These are phyloP conservation scores for Aspergillus panamensis DNA, from an alignment of 495 filamentous ascomycete species.

Conservation along the genomic window DNA sequence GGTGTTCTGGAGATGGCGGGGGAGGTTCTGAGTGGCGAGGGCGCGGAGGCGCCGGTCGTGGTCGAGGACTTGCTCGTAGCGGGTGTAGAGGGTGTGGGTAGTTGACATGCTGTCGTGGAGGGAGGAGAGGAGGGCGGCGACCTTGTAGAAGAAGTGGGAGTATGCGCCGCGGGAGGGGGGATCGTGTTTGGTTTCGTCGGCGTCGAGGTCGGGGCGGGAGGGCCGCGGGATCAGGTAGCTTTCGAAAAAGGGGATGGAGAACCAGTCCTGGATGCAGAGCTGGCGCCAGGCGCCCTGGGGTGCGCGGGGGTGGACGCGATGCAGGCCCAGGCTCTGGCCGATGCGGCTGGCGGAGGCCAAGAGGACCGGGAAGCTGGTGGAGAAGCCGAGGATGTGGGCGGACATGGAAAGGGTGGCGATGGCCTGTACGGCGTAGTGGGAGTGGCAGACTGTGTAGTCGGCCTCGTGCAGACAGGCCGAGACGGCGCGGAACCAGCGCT, in stretches of 20 bases:
- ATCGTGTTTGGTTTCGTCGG: constrained; percentile 28
- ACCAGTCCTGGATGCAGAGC: constrained; percentile 44
- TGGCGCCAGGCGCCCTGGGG: constrained; percentile 37
- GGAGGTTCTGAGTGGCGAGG: constrained; percentile 27
- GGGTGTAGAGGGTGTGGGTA: constrained; percentile 30
- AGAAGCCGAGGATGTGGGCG: constrained; percentile 42
- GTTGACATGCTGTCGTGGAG: constrained; percentile 35
- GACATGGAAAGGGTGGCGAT: constrained; percentile 41
- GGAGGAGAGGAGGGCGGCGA: constrained; percentile 36
- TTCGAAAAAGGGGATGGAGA: constrained; percentile 43
- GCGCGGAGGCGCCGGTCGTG: constrained; percentile 36
- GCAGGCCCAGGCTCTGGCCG: constrained; percentile 31
- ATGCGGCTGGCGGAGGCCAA: constrained; percentile 34
- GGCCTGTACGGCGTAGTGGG: constrained; percentile 32
- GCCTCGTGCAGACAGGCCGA: constrained; percentile 35
- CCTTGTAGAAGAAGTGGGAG: constrained; percentile 32
- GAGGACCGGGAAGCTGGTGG: constrained; percentile 33
- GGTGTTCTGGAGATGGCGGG: constrained; percentile 28
- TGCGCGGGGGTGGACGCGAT: constrained; percentile 22
- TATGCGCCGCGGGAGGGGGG: constrained; percentile 31
- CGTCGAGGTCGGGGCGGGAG: constrained; percentile 30
- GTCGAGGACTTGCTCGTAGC: constrained; percentile 39
- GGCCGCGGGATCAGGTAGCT: constrained; percentile 36
- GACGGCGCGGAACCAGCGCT: constrained; percentile 36
- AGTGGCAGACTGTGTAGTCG: constrained; percentile 37